phyloP scores from a whole-genome alignment of 176 grass and related monocot genomes.

The Triticum aestivum region IWGSC_CS_RefSeq_v2.1 NC_057811.1:431687339-431687838 shows the following conservation, averaged over 20 bases:
- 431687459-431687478: background rate
- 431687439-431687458: constrained; percentile 80
- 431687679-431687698: constrained; percentile 14
- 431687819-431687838: background rate
- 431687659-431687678: constrained; percentile 4
- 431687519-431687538: constrained; percentile 18
- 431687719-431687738: constrained; percentile 98
- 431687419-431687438: constrained; percentile 97
- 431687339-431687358: constrained; percentile 97
- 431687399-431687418: constrained; percentile 97
- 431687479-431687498: background rate
- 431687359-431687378: constrained; percentile 94
- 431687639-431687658: constrained; percentile 2
- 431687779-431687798: constrained; percentile 73
- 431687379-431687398: constrained; percentile 86
- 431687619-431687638: constrained; percentile 35
- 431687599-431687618: constrained; percentile 98
- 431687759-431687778: constrained; percentile 81
- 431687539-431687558: constrained; percentile 18
- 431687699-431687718: constrained; percentile 99
- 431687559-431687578: constrained; percentile 91
- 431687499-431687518: constrained; percentile 7
- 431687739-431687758: constrained; percentile 89
- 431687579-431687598: constrained; percentile 81
- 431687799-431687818: background rate